These are phyloP conservation scores for Solanum medicagineum DNA, from an alignment of 257 asterid genomes.

Conservation along the genomic window DNA sequence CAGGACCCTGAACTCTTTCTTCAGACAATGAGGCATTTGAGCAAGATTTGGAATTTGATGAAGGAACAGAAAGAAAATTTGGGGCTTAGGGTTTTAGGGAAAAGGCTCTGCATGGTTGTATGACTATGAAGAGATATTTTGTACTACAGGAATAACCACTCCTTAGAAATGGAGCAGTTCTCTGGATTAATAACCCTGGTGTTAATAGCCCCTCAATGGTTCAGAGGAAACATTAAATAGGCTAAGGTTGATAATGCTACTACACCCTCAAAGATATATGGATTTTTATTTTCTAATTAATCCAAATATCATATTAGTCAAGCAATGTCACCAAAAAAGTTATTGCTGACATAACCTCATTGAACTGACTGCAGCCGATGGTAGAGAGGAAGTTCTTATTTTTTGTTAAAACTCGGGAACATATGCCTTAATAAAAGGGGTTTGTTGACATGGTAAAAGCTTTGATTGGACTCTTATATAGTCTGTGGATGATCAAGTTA, in stretches of 20 bases:
- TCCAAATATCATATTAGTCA: background rate
- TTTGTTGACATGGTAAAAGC: background rate
- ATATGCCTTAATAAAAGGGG: background rate
- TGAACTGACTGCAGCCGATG: background rate
- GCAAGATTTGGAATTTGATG: no score
- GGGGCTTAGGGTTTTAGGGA: conserved; percentile 7
- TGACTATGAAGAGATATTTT: background rate
- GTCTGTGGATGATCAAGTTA: background rate
- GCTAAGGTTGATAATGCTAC: background rate
- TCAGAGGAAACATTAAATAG: background rate
- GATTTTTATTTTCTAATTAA: background rate
- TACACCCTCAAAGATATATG: background rate
- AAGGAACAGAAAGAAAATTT: no score
- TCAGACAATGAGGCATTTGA: no score
- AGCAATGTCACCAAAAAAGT: background rate
- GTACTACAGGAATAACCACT: background rate
- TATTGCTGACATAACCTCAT: background rate
- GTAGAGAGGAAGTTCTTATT: background rate
- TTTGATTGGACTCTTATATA: background rate
- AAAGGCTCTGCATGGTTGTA: conserved; percentile 19
- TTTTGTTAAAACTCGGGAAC: background rate
- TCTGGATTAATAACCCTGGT: background rate
- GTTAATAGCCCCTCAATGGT: background rate
- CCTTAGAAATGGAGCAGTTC: background rate
- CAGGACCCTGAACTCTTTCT: no score